phyloP scores from a whole-genome alignment of 1,284 basidiomycete genomes.

The Apiotrichum domesticum region DNA sequence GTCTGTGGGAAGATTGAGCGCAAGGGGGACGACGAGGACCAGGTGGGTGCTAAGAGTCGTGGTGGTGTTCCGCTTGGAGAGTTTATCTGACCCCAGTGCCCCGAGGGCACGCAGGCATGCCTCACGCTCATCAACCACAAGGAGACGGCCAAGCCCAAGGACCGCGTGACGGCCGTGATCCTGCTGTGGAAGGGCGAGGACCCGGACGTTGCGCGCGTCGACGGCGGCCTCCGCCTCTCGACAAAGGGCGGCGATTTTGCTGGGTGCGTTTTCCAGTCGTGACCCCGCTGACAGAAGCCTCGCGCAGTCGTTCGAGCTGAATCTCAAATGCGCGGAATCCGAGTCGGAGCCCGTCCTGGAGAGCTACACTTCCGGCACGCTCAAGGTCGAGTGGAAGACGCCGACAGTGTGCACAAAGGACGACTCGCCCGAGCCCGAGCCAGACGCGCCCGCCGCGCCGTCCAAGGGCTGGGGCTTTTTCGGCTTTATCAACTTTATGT shows the following conservation, averaged over 20 bases:
- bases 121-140: conserved; percentile 43
- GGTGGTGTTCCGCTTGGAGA: not conserved
- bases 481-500: conserved; percentile 31
- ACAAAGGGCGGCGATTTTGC: conserved; percentile 38
- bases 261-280: conserved; percentile 43
- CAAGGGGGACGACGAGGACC: conserved; percentile 41
- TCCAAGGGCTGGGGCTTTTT: conserved; percentile 21
- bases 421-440: conserved; percentile 2
- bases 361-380: conserved; percentile 31
- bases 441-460: conserved; percentile 2
- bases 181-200: conserved; percentile 40
- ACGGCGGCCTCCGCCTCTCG: conserved; percentile 30
- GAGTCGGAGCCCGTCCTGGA: conserved; percentile 9
- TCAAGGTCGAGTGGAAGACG: conserved; percentile 39
- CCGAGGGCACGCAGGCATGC: conserved; percentile 37
- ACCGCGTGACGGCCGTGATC: conserved; percentile 42
- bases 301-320: conserved; percentile 1
- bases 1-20: conserved; percentile 28
- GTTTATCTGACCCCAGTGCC: conserved; percentile 29
- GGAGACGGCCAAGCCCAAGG: conserved; percentile 27
- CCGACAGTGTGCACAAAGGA: conserved; percentile 39
- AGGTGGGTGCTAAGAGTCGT: conserved; percentile 25
- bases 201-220: conserved; percentile 23
- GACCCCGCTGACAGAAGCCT: conserved; percentile 1
- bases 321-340: conserved; percentile 9